Evolutionary conservation across 2,329 filamentous ascomycete species (phyloP).

Genomic region (Cucurbitaria berberidis): DNA sequence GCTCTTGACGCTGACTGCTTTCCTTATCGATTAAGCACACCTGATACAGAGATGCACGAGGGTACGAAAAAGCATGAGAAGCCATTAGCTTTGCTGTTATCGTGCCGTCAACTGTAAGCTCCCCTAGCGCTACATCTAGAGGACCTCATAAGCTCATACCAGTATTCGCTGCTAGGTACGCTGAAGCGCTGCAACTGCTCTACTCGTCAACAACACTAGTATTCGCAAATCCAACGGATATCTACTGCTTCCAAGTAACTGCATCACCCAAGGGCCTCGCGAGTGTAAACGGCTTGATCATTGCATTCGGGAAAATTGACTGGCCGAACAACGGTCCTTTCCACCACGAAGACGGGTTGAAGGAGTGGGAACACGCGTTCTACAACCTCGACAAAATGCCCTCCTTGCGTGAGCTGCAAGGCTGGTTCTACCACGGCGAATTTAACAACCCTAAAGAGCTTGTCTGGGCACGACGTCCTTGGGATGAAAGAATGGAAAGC

Average conservation of each 20-base stretch:
- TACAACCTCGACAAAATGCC: conserved; percentile 6
- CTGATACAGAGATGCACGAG: conserved; percentile 3
- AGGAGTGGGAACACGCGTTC: conserved; percentile 5
- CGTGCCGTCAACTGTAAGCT: conserved; percentile 15
- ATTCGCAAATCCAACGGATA: conserved; percentile 9
- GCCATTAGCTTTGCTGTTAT: conserved; percentile 11
- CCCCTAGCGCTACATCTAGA: not conserved
- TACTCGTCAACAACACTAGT: conserved; percentile 17
- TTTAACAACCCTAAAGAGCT: too few relatives aligned
- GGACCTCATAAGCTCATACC: conserved; percentile 1
- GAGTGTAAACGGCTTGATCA: conserved; percentile 10
- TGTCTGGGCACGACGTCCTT: conserved; percentile 9
- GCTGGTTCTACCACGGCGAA: conserved; percentile 3
- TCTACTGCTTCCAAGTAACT: conserved; percentile 11
- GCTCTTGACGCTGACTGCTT: conserved; percentile 12
- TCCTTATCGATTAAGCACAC: conserved; percentile 11
- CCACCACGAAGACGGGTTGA: not conserved
- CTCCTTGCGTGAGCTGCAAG: conserved; percentile 8
- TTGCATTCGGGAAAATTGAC: conserved; percentile 11
- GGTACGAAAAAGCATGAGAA: conserved; percentile 3
- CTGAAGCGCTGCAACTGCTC: conserved; percentile 10
- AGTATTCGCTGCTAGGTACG: conserved; percentile 7
- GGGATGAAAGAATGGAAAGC: conserved; percentile 1
- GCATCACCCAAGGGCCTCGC: conserved; percentile 10
- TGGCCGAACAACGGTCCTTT: conserved; percentile 7